Evolutionary conservation across 2,329 filamentous ascomycete species (phyloP), one percentile per base, ranked within the genome.

Genomic region (Aureobasidium pullulans): DNA sequence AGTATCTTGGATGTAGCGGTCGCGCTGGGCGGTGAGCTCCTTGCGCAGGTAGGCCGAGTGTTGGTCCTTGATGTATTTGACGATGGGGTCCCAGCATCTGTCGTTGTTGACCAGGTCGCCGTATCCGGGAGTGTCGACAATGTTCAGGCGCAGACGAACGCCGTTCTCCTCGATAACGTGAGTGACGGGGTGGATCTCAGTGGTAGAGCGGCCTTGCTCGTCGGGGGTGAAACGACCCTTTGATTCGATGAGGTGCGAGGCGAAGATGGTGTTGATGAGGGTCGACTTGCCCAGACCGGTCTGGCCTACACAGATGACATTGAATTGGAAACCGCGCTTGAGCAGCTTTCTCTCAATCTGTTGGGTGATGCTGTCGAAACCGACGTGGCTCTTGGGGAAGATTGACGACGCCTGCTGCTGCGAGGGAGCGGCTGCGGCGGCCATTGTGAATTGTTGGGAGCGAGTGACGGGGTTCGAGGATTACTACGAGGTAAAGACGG

Each of bases 21-120:
- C 94, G 78, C 94, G 90, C 83, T 99, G 94, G 67, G 94, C 94
- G 59, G 94, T 97, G 72, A 99, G 90, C 78, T 99, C 94, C 84
- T 99, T 99, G 77, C 94, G 90, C 69, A 99, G 86, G 81, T 97
- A 99, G 70, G 94, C 93, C 57, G 91, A 96, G 83, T 99, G 94
- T 82, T 99, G 94, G 78, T 99, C 94, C 84, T 99, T 99, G 84
- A 99, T 99, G 80, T 99, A 99, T 83, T 99, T 99, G 83, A 99
- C 93, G 75, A 99, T 99, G 64, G 94, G 94, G 74, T 99, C 94
- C 94, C 94, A 99, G 86, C 94, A 99, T 83, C 94, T 89, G 80
- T 99, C 94, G 77, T 99, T 99, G 85, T 99, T 99, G 77, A 99
- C 94, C 73, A 96, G 85, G 72, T 99, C 94, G 72, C 94, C 94